Conservation (phyloP, 2,329 filamentous ascomycete species). For the Leptographium radiaticola region DNA sequence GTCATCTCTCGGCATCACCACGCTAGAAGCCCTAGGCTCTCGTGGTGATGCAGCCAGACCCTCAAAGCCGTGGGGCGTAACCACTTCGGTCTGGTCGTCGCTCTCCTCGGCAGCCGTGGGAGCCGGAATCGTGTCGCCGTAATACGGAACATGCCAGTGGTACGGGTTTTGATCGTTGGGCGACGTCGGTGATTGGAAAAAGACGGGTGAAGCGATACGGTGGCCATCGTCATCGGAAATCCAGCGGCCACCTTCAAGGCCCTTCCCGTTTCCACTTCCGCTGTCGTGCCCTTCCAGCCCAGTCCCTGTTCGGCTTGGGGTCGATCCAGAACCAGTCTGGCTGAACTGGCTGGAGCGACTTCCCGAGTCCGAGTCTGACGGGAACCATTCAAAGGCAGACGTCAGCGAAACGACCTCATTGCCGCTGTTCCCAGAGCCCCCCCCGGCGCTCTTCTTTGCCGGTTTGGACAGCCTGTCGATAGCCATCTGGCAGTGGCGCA, state of each 20-base stretch:
- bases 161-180: constrained; percentile 17
- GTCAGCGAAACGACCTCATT: constrained; percentile 18
- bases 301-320: not conserved
- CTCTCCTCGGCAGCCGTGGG: constrained; percentile 5
- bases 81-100: constrained; percentile 5
- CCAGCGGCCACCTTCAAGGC: not conserved
- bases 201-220: not conserved
- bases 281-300: not conserved
- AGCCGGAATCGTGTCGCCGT: constrained; percentile 13
- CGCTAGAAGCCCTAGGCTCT: too few relatives aligned
- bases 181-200: not conserved
- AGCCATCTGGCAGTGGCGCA: constrained; percentile 21
- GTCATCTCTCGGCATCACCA: too few relatives aligned
- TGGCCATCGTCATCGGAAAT: not conserved
- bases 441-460: constrained; percentile 24
- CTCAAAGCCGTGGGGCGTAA: not conserved
- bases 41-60: too few relatives aligned
- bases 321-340: not conserved
- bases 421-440: constrained; percentile 14
- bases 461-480: constrained; percentile 28
- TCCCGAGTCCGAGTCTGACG: constrained; percentile 33
- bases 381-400: constrained; percentile 37
- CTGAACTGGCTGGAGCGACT: constrained; percentile 24
- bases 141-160: constrained; percentile 22
- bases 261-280: not conserved